Base-by-base conservation (phyloP, 208 protist genomes). In the Naegleria fowleri region DNA sequence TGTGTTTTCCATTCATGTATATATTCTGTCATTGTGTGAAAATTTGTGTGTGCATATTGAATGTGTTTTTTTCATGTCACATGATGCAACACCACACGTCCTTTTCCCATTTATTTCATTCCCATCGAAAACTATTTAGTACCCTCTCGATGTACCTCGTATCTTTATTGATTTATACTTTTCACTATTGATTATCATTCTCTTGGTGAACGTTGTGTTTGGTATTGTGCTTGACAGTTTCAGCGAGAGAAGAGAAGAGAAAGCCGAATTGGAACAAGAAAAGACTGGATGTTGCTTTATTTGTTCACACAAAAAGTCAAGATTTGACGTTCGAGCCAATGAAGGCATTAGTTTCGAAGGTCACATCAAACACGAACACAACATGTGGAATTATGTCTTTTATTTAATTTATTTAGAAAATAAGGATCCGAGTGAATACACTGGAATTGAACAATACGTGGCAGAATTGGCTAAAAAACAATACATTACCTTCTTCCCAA, bases 381-480 rank as follows among this genome's bases (percentile, higher is more conserved):
- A 98, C 93, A 96, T 98, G 95, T 99, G 97, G 97, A 95, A 97
- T 93, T 98, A 99, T 93, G 92, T 98, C 22, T 97, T 97, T 95
- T 98, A 98, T 83, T 95, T 96, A 88, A 95, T 97, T 91, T 94
- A 97, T 93, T 92, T 97, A 16, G 93, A 94, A 67, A 93, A 93
- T 52, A 97, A 97, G 92, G 93, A 97, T 91, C 92, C 93, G 0
- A 95, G 91, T 83, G 93, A 96, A 22, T 97, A 94, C 91, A 97
- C 94, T 11, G 96, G 96, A 5, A 95, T 97, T 91, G 96, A 97
- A 93, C 95, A 93, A 67, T 96, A 97, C 92, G 95, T 97, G 5
- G 89, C 93, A 83, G 91, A 88, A 19, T 94, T 93, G 90, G 96
- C 96, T 48, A 86, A 94, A 86, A 89, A 58, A 0, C 92, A 94